Evolutionary conservation across 2,329 filamentous ascomycete species (phyloP), one percentile per base, ranked within the genome.

Genomic region (Calonectria montana): DNA sequence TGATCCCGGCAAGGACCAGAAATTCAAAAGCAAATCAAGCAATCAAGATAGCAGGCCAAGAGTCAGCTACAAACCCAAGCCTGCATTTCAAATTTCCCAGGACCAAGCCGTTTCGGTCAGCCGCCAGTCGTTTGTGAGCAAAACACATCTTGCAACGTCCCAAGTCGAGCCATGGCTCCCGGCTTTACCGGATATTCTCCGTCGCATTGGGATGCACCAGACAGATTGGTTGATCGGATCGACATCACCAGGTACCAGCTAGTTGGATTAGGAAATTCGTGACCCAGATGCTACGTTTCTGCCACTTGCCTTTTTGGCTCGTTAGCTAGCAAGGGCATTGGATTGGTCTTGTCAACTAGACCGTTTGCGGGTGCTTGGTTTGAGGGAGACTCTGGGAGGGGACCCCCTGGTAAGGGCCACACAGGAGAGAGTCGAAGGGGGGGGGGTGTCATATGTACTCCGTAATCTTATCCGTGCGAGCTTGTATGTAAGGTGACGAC

Each of bases 211-310:
- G 55, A 37, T 64, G 57, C 62, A 68, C 57, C 67, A 72, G 67
- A 69, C 67, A 72, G 70, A 72, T 72, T 72, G 70, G 70, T 72
- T 72, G 69, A 70, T 72, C 70, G 48, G 70, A 72, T 72, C 70
- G 70, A 67, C 67, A 64, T 48, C 25, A 45, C 53, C 70, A 70
- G 67, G 67, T 64, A 72, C 70, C 62, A 64, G 67, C 39, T 43
- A 45, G 62, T 53, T 55, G 43, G 47, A 62, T 72, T 65, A 35
- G 70, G 67, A 59, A 72, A 72, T 70, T 72, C 70, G 70, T 70
- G 53, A 67, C 53, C 43, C 66, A 55, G 37, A 66, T 70, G 65
- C 65, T 67, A 55, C 50, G 41, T 55, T 65, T 64, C 39, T 55
- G 65, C 65, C 65, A 66, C 41, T 63, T 70, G 29, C 53, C 39